A percentile compares a stretch with the other conserved stretches of the same genome.
phyloP scores from a whole-genome alignment of 371 early-diverging fungal genomes.

The Mucor piriformis region DNA sequence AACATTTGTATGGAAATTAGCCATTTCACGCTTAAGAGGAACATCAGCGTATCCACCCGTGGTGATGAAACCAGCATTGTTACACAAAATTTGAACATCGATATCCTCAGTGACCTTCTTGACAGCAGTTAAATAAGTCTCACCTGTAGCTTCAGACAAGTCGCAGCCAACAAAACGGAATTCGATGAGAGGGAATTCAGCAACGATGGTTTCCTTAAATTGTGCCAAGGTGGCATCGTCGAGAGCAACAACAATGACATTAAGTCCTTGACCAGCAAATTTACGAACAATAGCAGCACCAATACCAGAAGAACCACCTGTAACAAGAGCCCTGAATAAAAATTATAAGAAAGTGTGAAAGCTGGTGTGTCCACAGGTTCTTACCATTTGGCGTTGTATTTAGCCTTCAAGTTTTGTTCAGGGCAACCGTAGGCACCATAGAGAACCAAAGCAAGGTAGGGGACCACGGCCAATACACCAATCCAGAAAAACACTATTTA shows the following conservation, averaged over 20 bases:
- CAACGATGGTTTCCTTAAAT: constrained; percentile 44
- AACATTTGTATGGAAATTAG: constrained; percentile 61
- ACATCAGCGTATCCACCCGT: constrained; percentile 58
- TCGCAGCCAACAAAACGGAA: constrained; percentile 63
- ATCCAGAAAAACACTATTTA: constrained; percentile 48
- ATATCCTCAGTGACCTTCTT: constrained; percentile 50
- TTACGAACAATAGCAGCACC: constrained; percentile 62
- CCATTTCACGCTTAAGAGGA: constrained; percentile 43
- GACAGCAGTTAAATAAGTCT: constrained; percentile 47
- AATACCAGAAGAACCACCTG: constrained; percentile 70
- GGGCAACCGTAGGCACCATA: constrained; percentile 55
- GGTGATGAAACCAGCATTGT: constrained; percentile 69
- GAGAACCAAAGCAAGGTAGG: constrained; percentile 45
- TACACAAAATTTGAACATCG: constrained; percentile 60
- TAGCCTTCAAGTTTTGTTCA: constrained; percentile 60
- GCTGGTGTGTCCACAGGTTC: neutral
- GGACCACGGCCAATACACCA: constrained; percentile 49
- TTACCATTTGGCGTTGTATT: constrained; percentile 66
- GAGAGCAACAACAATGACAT: constrained; percentile 63
- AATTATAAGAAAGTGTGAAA: neutral
- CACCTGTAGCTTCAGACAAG: constrained; percentile 42
- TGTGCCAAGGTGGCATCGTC: constrained; percentile 46
- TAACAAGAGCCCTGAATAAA: constrained; percentile 44
- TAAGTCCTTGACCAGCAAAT: constrained; percentile 57
- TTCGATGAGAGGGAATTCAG: constrained; percentile 46